A percentile compares a stretch with the other conserved stretches of the same genome.
phyloP scores from a whole-genome alignment of 345 rosid species.

The Gossypium stocksii region DNA sequence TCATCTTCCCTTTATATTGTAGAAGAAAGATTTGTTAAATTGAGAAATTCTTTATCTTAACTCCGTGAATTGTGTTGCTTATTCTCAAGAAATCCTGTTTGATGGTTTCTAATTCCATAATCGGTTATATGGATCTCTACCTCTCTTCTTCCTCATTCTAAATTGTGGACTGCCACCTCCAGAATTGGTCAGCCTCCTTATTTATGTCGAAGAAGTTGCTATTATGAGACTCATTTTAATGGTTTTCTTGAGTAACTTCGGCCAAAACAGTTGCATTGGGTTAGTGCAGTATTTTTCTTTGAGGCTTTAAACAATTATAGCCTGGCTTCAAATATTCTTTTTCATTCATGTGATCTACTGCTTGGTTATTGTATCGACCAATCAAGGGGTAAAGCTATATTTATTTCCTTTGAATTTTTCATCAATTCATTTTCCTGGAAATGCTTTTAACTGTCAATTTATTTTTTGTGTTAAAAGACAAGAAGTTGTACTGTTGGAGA shows the following conservation, averaged over 20 bases:
- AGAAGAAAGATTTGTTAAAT: neutral
- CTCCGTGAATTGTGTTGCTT: neutral
- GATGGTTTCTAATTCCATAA: neutral
- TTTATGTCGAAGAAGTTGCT: neutral
- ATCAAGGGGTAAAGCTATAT: neutral
- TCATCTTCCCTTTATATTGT: neutral
- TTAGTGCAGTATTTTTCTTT: neutral
- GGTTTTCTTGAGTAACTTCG: neutral
- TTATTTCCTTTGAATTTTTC: neutral
- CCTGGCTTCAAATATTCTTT: neutral
- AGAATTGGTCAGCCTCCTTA: neutral
- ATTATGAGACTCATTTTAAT: neutral
- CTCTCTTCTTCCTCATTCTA: neutral
- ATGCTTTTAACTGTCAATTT: neutral
- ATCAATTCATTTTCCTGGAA: neutral
- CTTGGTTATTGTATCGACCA: neutral
- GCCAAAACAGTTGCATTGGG: neutral
- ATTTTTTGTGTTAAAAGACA: conserved; percentile 31
- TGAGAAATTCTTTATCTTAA: neutral
- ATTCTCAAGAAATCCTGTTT: neutral
- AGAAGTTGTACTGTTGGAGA: conserved; percentile 51
- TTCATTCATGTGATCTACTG: neutral
- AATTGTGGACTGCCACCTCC: neutral
- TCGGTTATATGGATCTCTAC: neutral
- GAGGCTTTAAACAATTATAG: neutral